Percentiles rank a stretch among this genome's conserved stretches.
Conservation (phyloP, 1,284 basidiomycete species). For the Malassezia nana region DNA sequence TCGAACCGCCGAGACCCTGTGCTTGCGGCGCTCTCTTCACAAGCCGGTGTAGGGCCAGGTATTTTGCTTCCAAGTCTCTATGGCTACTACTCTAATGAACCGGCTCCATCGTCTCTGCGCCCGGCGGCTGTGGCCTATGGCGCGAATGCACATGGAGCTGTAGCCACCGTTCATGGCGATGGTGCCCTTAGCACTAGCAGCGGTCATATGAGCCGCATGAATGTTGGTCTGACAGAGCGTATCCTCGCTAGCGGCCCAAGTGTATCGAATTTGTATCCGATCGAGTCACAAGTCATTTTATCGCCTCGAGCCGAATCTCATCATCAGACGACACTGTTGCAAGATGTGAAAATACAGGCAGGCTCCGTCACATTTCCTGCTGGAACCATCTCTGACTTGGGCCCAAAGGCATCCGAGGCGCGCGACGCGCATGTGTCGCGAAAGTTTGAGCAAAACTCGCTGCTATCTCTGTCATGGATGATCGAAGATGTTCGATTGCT, state of each 20-base stretch:
- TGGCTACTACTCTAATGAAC: conserved; percentile 14
- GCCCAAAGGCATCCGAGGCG: neutral
- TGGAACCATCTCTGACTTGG: conserved; percentile 6
- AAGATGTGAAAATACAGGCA: conserved; percentile 1
- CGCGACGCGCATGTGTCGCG: conserved; percentile 12
- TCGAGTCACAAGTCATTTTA: neutral
- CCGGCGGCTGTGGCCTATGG: conserved; percentile 7
- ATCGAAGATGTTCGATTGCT: conserved; percentile 31
- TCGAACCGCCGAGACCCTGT: neutral
- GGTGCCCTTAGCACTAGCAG: neutral
- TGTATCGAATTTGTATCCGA: conserved; percentile 12
- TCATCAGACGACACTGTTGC: neutral
- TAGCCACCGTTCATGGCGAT: neutral
- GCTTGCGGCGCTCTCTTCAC: conserved; percentile 11
- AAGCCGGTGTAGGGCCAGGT: neutral
- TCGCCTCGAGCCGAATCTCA: conserved; percentile 9
- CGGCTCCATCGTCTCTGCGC: conserved; percentile 11
- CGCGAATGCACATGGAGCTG: neutral
- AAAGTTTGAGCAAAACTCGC: conserved; percentile 32
- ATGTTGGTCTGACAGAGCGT: conserved; percentile 8
- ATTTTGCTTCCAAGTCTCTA: conserved; percentile 13
- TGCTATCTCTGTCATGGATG: conserved; percentile 36
- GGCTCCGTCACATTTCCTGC: conserved; percentile 11
- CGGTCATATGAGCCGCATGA: conserved; percentile 1
- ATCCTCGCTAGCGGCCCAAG: conserved; percentile 13